phyloP scores from a whole-genome alignment of 345 rosid genomes.

The Boechera retrofracta region DNA sequence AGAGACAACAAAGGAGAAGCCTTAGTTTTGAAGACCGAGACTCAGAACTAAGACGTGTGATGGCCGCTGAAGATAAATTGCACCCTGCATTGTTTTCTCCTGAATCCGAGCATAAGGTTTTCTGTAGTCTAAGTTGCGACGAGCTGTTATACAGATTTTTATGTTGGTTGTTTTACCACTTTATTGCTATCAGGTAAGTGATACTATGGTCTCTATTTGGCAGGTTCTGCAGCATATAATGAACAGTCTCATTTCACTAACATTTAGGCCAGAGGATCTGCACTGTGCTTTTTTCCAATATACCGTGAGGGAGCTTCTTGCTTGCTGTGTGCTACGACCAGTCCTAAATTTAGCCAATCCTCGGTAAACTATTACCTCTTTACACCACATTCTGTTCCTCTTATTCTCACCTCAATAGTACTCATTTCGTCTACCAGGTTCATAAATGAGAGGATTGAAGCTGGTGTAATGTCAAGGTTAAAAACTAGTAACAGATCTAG shows the following conservation, averaged over 20 bases:
- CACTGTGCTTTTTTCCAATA: conserved; percentile 81
- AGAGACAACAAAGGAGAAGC: conserved; percentile 51
- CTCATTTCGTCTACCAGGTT: conserved; percentile 60
- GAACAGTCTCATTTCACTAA: conserved; percentile 79
- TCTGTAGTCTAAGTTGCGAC: conserved; percentile 29
- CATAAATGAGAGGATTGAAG: conserved; percentile 91
- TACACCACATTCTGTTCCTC: conserved; percentile 22
- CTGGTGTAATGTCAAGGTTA: conserved; percentile 58
- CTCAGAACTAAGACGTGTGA: conserved; percentile 61
- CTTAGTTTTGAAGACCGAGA: conserved; percentile 70
- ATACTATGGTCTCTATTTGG: conserved; percentile 32
- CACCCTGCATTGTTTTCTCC: conserved; percentile 95
- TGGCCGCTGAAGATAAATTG: conserved; percentile 81
- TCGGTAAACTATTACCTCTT: conserved; percentile 54
- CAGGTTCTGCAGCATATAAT: conserved; percentile 94
- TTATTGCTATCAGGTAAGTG: conserved; percentile 23
- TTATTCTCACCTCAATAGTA: conserved; percentile 32
- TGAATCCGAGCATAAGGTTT: conserved; percentile 96
- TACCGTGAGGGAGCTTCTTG: conserved; percentile 87
- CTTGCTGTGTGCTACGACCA: conserved; percentile 94
- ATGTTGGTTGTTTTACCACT: conserved; percentile 18
- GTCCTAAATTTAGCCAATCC: conserved; percentile 89
- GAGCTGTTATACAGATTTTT: conserved; percentile 3
- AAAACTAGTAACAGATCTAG: conserved; percentile 61
- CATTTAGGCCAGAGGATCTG: conserved; percentile 88